phyloP scores from a whole-genome alignment of 768 basidiomycete genomes.

The Pleurotus citrinopileatus region DNA sequence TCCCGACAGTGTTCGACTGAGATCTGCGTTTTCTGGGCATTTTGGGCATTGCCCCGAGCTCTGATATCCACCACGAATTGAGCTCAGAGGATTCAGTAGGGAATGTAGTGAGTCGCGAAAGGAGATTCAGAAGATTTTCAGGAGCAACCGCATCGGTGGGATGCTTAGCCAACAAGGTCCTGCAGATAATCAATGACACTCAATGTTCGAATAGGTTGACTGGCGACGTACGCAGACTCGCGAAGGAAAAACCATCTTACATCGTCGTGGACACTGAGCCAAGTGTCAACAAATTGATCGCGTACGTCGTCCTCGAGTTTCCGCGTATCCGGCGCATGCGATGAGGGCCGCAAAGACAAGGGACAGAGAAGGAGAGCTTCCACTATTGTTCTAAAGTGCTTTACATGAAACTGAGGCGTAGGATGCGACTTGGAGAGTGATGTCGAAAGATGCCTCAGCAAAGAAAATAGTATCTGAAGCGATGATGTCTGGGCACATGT shows the following conservation, averaged over 20 bases:
- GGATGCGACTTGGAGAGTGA: slow-evolving; percentile 44
- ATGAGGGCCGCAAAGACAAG: slow-evolving; percentile 32
- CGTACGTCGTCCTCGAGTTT: slow-evolving; percentile 58
- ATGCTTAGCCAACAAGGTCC: slow-evolving; percentile 17
- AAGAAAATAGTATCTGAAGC: slow-evolving; percentile 71
- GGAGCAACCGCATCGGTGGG: slow-evolving; percentile 31
- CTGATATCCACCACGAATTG: slow-evolving; percentile 77
- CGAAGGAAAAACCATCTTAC: slow-evolving; percentile 88
- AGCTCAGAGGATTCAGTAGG: slow-evolving; percentile 68
- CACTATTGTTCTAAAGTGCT: slow-evolving; percentile 65
- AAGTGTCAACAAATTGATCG: slow-evolving; percentile 62
- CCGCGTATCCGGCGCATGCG: slow-evolving; percentile 22
- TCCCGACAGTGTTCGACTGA: slow-evolving; percentile 30
- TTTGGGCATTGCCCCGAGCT: slow-evolving; percentile 56
- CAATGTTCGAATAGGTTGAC: slow-evolving; percentile 23
- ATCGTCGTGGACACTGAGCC: slow-evolving; percentile 79
- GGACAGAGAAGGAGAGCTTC: slow-evolving; percentile 62
- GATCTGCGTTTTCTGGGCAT: slow-evolving; percentile 37
- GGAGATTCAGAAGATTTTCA: slow-evolving; percentile 53
- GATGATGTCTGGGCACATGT: neutral
- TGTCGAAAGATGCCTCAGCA: slow-evolving; percentile 76
- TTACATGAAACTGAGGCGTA: slow-evolving; percentile 65
- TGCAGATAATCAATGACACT: slow-evolving; percentile 12
- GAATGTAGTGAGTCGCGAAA: slow-evolving; percentile 70
- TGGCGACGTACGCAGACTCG: slow-evolving; percentile 59